Percentiles rank a stretch among this genome's conserved stretches.
These are phyloP conservation scores for Cephalotrichum gorgonifer DNA, from an alignment of 2,329 filamentous ascomycete species.

Conservation along the genomic window DNA sequence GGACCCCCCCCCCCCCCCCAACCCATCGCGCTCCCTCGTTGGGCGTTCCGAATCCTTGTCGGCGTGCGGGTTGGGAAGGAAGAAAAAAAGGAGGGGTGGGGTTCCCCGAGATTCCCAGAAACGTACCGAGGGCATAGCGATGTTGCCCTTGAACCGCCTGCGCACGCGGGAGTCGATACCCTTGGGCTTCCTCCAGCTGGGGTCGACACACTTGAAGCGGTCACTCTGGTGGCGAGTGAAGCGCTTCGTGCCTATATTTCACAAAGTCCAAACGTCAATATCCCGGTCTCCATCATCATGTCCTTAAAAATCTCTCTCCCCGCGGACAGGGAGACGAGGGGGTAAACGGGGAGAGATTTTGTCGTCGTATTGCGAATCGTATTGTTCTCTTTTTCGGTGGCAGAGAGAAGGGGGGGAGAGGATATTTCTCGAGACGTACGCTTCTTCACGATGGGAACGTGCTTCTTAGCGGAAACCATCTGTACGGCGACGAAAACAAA, in stretches of 20 bases:
- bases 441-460: slow-evolving; percentile 99
- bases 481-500: slow-evolving; percentile 21
- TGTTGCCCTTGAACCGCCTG: slow-evolving; percentile 92
- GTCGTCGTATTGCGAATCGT: no score
- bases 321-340: neutral
- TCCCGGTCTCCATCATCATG: slow-evolving; percentile 1
- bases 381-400: slow-evolving; percentile 6
- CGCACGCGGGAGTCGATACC: slow-evolving; percentile 99
- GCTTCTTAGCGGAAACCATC: slow-evolving; percentile 99
- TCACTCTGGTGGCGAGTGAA: slow-evolving; percentile 98
- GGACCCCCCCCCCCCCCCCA: no score
- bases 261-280: slow-evolving; percentile 8
- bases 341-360: no score
- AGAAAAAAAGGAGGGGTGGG: slow-evolving; percentile 5
- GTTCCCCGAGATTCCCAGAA: slow-evolving; percentile 4
- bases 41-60: no score
- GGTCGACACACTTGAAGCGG: slow-evolving; percentile 83
- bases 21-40: no score
- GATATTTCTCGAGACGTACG: slow-evolving; percentile 55
- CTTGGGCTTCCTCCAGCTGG: slow-evolving; percentile 98
- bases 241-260: slow-evolving; percentile 71
- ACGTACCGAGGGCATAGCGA: slow-evolving; percentile 96
- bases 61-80: neutral
- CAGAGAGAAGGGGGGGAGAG: slow-evolving; percentile 7
- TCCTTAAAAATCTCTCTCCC: neutral